Evolutionary conservation across 495 filamentous ascomycete genomes (phyloP).

Genomic region (Chaetomium tenue): DNA sequence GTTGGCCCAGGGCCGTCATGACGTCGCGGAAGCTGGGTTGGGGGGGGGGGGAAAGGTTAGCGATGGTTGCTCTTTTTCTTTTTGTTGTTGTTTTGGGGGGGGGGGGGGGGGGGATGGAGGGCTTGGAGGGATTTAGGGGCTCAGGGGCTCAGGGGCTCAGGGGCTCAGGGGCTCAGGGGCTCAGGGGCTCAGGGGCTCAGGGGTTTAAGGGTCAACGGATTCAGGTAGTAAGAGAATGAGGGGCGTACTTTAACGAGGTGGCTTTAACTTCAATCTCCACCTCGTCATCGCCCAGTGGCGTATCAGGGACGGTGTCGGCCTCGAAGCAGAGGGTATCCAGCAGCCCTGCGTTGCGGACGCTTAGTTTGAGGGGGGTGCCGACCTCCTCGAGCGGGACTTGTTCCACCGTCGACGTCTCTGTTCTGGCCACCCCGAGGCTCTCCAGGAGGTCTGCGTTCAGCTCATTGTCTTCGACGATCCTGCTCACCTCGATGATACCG

Average conservation of each 20-base stretch:
- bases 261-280: background rate
- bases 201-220: background rate
- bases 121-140: no score
- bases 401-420: background rate
- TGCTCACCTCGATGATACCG: background rate
- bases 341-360: background rate
- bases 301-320: background rate
- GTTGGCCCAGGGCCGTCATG: background rate
- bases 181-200: background rate
- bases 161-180: background rate
- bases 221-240: no score
- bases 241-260: background rate
- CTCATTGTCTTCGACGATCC: background rate
- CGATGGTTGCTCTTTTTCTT: no score
- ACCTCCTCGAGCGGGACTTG: background rate
- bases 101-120: background rate
- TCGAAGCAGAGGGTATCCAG: background rate
- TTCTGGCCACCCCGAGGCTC: background rate
- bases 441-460: background rate
- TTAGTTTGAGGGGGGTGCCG: background rate
- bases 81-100: no score
- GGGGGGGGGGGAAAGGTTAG: no score
- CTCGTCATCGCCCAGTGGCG: background rate
- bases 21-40: background rate
- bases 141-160: background rate